These are phyloP conservation scores for Ascochyta viciae-villosae DNA, from an alignment of 2,329 filamentous ascomycete species.

Conservation along the genomic window DNA sequence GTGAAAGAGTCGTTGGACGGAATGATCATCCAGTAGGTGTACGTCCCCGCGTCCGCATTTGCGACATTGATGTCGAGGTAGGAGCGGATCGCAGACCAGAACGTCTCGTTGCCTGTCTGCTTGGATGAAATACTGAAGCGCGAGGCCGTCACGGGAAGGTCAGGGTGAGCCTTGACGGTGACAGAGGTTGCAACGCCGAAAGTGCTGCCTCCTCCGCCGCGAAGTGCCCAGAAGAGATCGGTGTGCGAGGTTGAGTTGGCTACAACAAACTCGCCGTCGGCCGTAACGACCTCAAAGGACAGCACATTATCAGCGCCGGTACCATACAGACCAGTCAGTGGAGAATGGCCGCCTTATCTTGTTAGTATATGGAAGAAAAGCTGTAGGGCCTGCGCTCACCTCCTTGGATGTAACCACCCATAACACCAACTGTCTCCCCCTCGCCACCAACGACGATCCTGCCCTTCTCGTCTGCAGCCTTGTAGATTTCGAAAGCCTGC, in stretches of 20 bases:
- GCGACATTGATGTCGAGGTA: conserved; percentile 42
- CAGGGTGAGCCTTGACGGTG: conserved; percentile 45
- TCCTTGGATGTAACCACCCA: conserved; percentile 53
- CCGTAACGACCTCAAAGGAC: conserved; percentile 43
- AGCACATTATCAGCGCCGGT: conserved; percentile 48
- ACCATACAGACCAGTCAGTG: conserved; percentile 56
- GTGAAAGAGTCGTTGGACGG: conserved; percentile 43
- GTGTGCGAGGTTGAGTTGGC: conserved; percentile 41
- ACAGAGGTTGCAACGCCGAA: conserved; percentile 45
- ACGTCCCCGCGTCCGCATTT: conserved; percentile 48
- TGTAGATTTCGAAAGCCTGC: conserved; percentile 61
- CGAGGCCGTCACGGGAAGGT: conserved; percentile 39
- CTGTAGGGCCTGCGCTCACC: conserved; percentile 36
- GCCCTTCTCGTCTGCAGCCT: conserved; percentile 55
- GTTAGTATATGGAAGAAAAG: background rate
- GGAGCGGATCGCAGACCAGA: conserved; percentile 42
- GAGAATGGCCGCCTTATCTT: conserved; percentile 56
- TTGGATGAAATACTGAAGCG: conserved; percentile 43
- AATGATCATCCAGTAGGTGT: conserved; percentile 43
- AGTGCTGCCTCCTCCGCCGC: conserved; percentile 45
- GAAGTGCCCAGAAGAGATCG: conserved; percentile 48
- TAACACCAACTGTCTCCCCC: conserved; percentile 60
- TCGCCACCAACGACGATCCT: conserved; percentile 62
- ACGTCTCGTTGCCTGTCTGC: conserved; percentile 44
- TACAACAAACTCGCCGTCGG: conserved; percentile 39